Evolutionary conservation across 306 rosid species (phyloP).

Genomic region (Rosa chinensis): DNA sequence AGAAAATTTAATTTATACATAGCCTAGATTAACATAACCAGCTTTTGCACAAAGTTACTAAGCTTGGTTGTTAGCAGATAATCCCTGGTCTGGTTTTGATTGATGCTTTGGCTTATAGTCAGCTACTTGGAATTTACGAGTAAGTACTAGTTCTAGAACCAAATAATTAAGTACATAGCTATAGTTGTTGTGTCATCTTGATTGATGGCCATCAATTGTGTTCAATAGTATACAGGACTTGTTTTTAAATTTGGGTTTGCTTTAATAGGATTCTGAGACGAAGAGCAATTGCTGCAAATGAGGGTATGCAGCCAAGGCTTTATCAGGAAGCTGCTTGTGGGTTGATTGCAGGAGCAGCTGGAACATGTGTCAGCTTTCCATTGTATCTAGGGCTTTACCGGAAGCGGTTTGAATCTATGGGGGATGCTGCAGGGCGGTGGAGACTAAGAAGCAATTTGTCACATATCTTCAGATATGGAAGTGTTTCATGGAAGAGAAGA

Average conservation of each 20-base stretch:
- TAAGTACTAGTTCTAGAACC: neutral
- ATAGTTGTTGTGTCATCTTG: no score
- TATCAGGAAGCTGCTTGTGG: constrained; percentile 15
- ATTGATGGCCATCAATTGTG: neutral
- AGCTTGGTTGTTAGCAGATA: neutral
- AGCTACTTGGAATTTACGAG: neutral
- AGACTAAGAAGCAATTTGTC: neutral
- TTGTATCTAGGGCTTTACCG: neutral
- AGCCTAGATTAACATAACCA: neutral
- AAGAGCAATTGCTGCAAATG: neutral
- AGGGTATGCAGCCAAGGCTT: neutral
- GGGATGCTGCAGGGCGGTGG: neutral
- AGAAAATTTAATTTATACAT: no score
- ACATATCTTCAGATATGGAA: neutral
- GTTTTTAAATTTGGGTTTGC: no score
- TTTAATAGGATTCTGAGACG: neutral
- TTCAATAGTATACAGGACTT: no score
- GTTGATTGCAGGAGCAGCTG: constrained; percentile 5
- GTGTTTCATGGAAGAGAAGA: neutral
- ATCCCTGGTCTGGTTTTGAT: neutral
- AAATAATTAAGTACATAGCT: no score
- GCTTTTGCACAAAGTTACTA: neutral
- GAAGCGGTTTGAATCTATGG: neutral
- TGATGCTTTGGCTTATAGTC: neutral
- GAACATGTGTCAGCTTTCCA: neutral